phyloP scores from a whole-genome alignment of 2,329 filamentous ascomycete species.

The Blastomyces silverae region DNA sequence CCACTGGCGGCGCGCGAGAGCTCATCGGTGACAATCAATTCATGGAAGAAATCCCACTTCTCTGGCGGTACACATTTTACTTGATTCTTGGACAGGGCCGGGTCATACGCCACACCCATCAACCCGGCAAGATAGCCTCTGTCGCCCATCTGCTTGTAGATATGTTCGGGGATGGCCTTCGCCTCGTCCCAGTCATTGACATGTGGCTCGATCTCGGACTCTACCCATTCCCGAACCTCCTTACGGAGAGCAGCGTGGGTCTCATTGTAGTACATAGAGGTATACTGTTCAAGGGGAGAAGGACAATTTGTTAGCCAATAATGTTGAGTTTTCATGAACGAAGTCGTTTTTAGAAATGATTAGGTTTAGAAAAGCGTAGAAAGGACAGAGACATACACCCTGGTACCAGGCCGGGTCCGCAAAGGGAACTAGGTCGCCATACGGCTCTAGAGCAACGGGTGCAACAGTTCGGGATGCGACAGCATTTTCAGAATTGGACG shows the following conservation, averaged over 20 bases:
- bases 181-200: conserved; percentile 97
- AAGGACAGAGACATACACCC: conserved; percentile 54
- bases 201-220: conserved; percentile 79
- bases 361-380: neutral
- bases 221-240: conserved; percentile 89
- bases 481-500: conserved; percentile 43
- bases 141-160: conserved; percentile 94
- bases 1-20: conserved; percentile 81
- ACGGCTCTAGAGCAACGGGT: conserved; percentile 67
- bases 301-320: neutral
- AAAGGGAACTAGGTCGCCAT: conserved; percentile 81
- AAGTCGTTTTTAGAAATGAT: conserved; percentile 13
- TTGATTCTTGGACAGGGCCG: conserved; percentile 61
- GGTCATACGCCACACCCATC: conserved; percentile 71
- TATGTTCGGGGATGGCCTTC: conserved; percentile 75
- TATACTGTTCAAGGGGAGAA: conserved; percentile 54
- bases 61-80: conserved; percentile 75
- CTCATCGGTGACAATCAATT: conserved; percentile 92
- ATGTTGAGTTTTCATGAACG: neutral
- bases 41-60: conserved; percentile 98
- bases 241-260: conserved; percentile 83
- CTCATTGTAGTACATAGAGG: conserved; percentile 95
- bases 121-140: conserved; percentile 88
- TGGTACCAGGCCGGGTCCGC: conserved; percentile 94
- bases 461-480: conserved; percentile 50